Evolutionary conservation across 2,329 filamentous ascomycete genomes (phyloP).

Genomic region (Aphanoascus verrucosus): DNA sequence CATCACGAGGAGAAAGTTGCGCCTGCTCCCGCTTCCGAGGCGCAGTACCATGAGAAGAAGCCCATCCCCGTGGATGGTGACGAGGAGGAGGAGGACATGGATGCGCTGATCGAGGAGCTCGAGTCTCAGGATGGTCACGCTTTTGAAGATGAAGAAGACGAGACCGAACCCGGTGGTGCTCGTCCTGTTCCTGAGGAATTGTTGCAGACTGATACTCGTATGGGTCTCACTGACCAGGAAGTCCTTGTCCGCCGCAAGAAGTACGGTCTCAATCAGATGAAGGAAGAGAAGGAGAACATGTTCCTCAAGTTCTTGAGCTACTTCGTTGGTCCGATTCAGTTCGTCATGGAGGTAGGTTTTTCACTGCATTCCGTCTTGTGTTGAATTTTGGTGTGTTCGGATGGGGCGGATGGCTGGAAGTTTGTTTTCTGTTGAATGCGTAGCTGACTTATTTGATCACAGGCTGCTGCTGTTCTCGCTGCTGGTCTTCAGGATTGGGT

Average conservation of each 20-base stretch:
- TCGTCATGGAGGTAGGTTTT: slow-evolving; percentile 73
- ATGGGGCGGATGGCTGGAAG: background rate
- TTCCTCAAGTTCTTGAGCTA: slow-evolving; percentile 71
- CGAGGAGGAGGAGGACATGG: slow-evolving; percentile 73
- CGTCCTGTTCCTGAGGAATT: slow-evolving; percentile 61
- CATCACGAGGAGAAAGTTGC: slow-evolving; percentile 12
- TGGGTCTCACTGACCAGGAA: slow-evolving; percentile 62
- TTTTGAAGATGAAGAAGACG: slow-evolving; percentile 51
- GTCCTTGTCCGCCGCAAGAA: slow-evolving; percentile 55
- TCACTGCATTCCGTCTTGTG: slow-evolving; percentile 14
- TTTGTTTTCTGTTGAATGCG: slow-evolving; percentile 13
- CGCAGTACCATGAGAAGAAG: slow-evolving; percentile 15
- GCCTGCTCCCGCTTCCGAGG: slow-evolving; percentile 1
- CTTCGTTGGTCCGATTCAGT: slow-evolving; percentile 83
- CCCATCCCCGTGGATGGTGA: slow-evolving; percentile 44
- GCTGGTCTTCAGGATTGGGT: slow-evolving; percentile 82
- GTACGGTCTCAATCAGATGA: slow-evolving; percentile 80
- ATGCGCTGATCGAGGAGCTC: slow-evolving; percentile 76
- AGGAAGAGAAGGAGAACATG: slow-evolving; percentile 78
- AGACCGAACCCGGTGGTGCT: slow-evolving; percentile 42
- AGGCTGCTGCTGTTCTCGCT: slow-evolving; percentile 67
- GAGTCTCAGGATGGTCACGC: slow-evolving; percentile 67
- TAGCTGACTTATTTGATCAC: slow-evolving; percentile 7
- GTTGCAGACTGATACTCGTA: slow-evolving; percentile 62
- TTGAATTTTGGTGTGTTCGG: background rate